Evolutionary conservation across 805 yeast species (phyloP).

Genomic region (Starmerella potacharoeniae): DNA sequence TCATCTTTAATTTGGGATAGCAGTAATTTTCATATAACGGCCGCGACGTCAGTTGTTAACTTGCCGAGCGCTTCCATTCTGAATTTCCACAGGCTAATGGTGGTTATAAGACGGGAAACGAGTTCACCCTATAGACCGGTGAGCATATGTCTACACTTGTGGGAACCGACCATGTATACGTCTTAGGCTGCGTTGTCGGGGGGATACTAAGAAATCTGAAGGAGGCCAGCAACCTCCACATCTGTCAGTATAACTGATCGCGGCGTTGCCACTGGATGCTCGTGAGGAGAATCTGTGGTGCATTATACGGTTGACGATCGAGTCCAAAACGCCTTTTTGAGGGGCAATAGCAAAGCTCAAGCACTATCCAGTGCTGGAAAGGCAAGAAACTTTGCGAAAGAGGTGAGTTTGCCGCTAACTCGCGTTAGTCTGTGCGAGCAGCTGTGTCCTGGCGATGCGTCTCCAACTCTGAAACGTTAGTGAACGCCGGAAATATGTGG

Average conservation of each 20-base stretch:
- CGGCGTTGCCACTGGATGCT: no score
- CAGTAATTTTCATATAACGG: background rate
- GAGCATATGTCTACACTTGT: background rate
- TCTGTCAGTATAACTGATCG: background rate
- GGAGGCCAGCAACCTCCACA: slow-evolving; percentile 1
- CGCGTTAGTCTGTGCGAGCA: no score
- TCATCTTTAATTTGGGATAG: background rate
- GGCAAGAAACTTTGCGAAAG: no score
- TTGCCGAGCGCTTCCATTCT: background rate
- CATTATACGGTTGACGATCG: background rate
- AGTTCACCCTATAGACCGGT: background rate
- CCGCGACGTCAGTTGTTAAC: background rate
- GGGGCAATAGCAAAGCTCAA: background rate
- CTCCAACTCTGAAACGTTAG: background rate
- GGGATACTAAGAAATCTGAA: background rate
- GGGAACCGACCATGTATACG: background rate
- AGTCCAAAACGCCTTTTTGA: background rate
- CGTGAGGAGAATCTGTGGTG: no score
- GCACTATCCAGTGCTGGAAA: background rate
- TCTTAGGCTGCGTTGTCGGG: background rate
- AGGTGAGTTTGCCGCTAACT: no score
- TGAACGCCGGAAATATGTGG: background rate
- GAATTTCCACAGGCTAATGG: background rate
- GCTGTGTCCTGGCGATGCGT: no score
- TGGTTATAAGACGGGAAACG: background rate